Evolutionary conservation across 2,329 filamentous ascomycete genomes (phyloP).

Genomic region (Cladophialophora bantiana): DNA sequence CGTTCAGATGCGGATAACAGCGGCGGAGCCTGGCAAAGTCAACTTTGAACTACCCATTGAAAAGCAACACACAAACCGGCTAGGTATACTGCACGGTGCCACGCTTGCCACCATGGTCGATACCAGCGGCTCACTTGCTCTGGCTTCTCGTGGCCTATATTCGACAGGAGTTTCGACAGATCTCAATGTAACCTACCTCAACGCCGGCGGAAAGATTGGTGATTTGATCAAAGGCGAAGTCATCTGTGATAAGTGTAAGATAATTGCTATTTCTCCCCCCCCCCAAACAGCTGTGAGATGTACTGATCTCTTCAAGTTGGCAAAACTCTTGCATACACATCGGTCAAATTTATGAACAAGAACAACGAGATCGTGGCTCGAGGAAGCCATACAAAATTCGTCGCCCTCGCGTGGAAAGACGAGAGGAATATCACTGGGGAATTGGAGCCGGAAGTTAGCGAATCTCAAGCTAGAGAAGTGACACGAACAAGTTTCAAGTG

Average conservation of each 20-base stretch:
- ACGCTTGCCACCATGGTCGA: constrained; percentile 72
- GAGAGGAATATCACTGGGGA: constrained; percentile 67
- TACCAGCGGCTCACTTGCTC: constrained; percentile 69
- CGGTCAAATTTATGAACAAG: constrained; percentile 65
- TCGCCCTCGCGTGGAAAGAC: constrained; percentile 68
- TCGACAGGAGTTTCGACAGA: constrained; percentile 73
- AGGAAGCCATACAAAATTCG: constrained; percentile 72
- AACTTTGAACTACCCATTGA: constrained; percentile 70
- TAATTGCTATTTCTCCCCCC: neutral
- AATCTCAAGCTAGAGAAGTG: constrained; percentile 34
- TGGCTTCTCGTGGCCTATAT: constrained; percentile 70
- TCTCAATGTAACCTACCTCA: constrained; percentile 70
- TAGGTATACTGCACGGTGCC: constrained; percentile 71
- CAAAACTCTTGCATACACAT: constrained; percentile 70
- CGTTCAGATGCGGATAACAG: constrained; percentile 65
- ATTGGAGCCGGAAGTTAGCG: constrained; percentile 51
- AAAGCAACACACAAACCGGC: constrained; percentile 71
- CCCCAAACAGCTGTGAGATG: neutral
- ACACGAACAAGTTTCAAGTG: constrained; percentile 28
- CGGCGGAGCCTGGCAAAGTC: constrained; percentile 66
- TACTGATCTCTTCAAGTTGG: constrained; percentile 56
- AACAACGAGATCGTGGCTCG: constrained; percentile 67
- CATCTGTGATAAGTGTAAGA: constrained; percentile 69
- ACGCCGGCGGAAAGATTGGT: constrained; percentile 68
- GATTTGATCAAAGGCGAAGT: constrained; percentile 67